Conservation (phyloP, 2,329 filamentous ascomycete species). For the Chaetomiaceae sp. region DNA sequence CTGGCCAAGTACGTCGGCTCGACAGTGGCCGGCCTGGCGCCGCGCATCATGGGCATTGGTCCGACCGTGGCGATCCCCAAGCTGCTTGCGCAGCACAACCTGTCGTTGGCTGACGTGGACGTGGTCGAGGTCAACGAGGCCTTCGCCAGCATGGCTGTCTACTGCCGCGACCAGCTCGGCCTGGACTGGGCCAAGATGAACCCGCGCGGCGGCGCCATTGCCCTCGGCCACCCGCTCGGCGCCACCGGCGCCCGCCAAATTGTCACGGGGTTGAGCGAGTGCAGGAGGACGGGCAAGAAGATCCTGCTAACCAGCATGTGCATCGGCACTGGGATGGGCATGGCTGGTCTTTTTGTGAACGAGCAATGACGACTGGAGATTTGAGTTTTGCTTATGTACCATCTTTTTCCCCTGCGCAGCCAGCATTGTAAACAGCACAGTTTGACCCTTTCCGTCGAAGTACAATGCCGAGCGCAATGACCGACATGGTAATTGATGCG, state of each 20-base stretch:
- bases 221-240: constrained; percentile 76
- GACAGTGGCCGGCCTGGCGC: constrained; percentile 82
- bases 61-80: constrained; percentile 71
- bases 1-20: constrained; percentile 91
- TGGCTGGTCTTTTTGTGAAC: constrained; percentile 61
- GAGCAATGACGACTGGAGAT: constrained; percentile 33
- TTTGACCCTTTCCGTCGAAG: too few species aligned
- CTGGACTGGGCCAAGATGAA: constrained; percentile 75
- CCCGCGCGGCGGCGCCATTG: constrained; percentile 73
- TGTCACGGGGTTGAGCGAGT: constrained; percentile 83
- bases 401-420: neutral
- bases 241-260: constrained; percentile 75
- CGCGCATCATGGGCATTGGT: constrained; percentile 94
- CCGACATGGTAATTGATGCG: too few species aligned
- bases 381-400: neutral
- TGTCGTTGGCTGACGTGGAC: constrained; percentile 77
- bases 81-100: constrained; percentile 71
- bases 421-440: too few species aligned
- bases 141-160: constrained; percentile 95
- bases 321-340: constrained; percentile 63
- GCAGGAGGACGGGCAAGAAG: constrained; percentile 80
- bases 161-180: constrained; percentile 70
- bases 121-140: constrained; percentile 95
- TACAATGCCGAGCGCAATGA: too few species aligned
- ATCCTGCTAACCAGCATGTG: constrained; percentile 89